A percentile compares a stretch with the other conserved stretches of the same genome.
phyloP scores from a whole-genome alignment of 2,329 filamentous ascomycete species.

The Calonectria fujianensis region DNA sequence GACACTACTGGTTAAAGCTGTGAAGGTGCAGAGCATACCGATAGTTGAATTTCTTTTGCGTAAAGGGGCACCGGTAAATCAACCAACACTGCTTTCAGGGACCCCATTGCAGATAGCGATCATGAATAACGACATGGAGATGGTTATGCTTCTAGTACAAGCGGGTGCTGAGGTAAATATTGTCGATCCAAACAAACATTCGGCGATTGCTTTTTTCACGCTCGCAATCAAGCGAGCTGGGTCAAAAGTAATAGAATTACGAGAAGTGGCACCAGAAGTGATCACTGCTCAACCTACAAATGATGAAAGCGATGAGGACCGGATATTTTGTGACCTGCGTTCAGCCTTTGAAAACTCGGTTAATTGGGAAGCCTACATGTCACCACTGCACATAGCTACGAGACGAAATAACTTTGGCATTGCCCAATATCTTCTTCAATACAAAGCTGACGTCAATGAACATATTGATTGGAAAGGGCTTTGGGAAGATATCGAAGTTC shows the following conservation, averaged over 20 bases:
- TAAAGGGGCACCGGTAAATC: not conserved
- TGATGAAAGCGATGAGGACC: not conserved
- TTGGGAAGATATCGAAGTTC: not conserved
- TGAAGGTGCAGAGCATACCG: not conserved
- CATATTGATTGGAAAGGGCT: not conserved
- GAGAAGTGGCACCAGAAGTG: not conserved
- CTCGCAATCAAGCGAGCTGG: not conserved
- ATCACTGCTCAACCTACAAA: not conserved
- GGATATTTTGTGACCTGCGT: not conserved
- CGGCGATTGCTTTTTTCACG: not conserved
- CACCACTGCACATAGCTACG: not conserved
- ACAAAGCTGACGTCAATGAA: not conserved
- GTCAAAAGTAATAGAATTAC: not conserved
- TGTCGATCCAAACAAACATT: not conserved
- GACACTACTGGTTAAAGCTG: not conserved
- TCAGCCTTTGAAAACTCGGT: not conserved
- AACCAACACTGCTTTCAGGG: not conserved
- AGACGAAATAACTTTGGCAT: not conserved
- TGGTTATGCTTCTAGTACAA: not conserved
- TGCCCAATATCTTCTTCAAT: not conserved
- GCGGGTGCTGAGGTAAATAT: not conserved
- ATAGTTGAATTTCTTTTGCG: not conserved
- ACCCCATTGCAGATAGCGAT: not conserved
- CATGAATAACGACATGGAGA: not conserved
- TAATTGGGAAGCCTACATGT: not conserved